Evolutionary conservation across 225 moss, liverwort and hornwort genomes (phyloP), one percentile per base, ranked within the genome.

Genomic region (Rhytidiadelphus loreus): DNA sequence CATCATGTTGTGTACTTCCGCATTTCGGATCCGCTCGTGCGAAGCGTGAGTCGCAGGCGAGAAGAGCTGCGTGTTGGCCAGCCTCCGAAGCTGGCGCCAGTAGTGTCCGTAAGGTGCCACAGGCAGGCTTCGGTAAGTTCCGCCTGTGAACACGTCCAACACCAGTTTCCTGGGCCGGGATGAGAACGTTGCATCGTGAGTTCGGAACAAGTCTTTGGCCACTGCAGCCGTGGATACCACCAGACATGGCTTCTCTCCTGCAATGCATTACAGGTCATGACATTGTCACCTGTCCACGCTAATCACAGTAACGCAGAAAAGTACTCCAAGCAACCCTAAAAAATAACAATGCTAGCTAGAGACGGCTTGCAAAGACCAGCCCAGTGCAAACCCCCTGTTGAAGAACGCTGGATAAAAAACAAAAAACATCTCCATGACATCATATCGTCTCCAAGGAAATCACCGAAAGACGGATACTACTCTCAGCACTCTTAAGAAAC

Each of bases 181-280:
- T 16, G 93, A 84, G 86, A 92, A 93, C 9, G 87, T 78, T 11
- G 81, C 84, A 24, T 90, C 90, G 84, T 92, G 83, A 29, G 71
- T n/a, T 46, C n/a, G 63, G 76, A 87, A 92, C 19, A 93, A 19
- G 53, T 90, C 88, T 84, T 88, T 86, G 13, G 90, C 92, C 35
- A 60, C 88, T 9, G 86, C 85, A 16, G 90, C 83, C 26, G 93
- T 90, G 25, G 88, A 92, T 61, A 93, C 86, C 81, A 92, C 93
- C 15, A 90, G 32, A 76, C 92, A 90, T 9, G 88, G 88, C 55
- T 65, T 87, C 44, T 91, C 86, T 52, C 91, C 91, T 91, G 81
- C 58, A 28, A 26, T 55, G 6, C 39, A 83, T 37, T 26, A 30
- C 61, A 81, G 28, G 37, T 52, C 53, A 39, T 66, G 83, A 28